Base-by-base conservation (phyloP, 495 filamentous ascomycete species). In the Podospora pseudoanserina region DNA sequence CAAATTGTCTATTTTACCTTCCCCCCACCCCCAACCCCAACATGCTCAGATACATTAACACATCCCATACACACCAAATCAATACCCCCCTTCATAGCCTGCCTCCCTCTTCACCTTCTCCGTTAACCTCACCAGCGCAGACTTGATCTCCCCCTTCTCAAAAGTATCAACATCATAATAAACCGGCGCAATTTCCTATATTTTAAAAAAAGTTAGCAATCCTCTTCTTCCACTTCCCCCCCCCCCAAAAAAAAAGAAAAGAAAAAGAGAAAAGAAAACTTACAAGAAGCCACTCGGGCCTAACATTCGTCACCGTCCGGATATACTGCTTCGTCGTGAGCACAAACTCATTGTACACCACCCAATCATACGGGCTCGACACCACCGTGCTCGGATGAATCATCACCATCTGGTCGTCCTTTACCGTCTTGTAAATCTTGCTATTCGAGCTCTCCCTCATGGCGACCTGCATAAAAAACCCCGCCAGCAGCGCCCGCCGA, bases 401-500 rank as follows among this genome's bases (percentile, higher is more conserved):
- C 67, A 97, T 86, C 58, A 99, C 95, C 64, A 86, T 90, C 82
- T 87, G 86, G 72, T 98, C 89, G 73, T 98, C 96, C 80, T 98
- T 98, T 71, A 99, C 89, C 7, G 95, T 99, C 65, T 88, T 86
- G 80, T 99, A 99, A 49, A 86, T 86, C 85, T 96, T 97, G 70
- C 88, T 87, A 71, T 89, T 88, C 32, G 73, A 76, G 49, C 82
- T 79, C 67, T 96, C 91, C 71, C 89, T 91, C 87, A 93, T 97
- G 55, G 95, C 95, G n/a, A 98, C 91, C 75, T 99, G 96, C 95
- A 99, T 99, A 84, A 99, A 99, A 83, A 98, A 99, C 23, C 95
- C 95, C 2, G 92, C 87, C 16, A 97, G 90, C n/a, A 99, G 84
- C 11, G 95, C 95, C 18, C 92, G 89, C 23, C 93, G 91, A 74